Percentiles rank a stretch among this genome's conserved stretches.
These are phyloP conservation scores for Metschnikowia shivogae DNA, from an alignment of 805 yeast genomes.

Conservation along the genomic window DNA sequence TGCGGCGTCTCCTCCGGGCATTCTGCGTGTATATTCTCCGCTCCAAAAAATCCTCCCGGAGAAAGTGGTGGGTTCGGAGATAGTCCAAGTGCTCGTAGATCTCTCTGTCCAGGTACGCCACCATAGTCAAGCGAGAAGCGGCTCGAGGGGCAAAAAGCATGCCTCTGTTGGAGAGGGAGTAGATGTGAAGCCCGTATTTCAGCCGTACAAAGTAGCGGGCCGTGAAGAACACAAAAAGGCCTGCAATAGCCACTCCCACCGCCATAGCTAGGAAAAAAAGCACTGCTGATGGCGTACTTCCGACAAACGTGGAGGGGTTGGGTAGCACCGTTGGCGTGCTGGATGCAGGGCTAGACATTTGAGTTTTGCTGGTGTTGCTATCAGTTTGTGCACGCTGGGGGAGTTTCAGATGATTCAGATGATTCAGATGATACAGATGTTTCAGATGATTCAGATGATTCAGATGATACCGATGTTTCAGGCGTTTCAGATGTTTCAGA, in stretches of 20 bases:
- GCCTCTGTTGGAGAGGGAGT: conserved; percentile 31
- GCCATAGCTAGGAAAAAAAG: conserved; percentile 61
- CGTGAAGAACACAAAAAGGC: conserved; percentile 56
- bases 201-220: conserved; percentile 56
- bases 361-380: too few species aligned
- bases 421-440: too few species aligned
- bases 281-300: conserved; percentile 57
- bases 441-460: too few species aligned
- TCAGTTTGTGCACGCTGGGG: too few species aligned
- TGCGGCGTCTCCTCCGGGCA: conserved; percentile 16
- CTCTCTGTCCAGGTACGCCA: conserved; percentile 22
- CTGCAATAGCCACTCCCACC: conserved; percentile 56
- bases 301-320: conserved; percentile 28
- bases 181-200: conserved; percentile 49
- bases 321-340: background rate
- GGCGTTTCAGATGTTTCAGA: too few species aligned
- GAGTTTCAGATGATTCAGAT: too few species aligned
- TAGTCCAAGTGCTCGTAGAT: conserved; percentile 35
- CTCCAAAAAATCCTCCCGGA: conserved; percentile 30
- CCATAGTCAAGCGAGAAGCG: conserved; percentile 7
- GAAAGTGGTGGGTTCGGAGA: conserved; percentile 29
- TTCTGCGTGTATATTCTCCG: conserved; percentile 19
- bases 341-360: background rate
- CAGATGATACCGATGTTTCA: too few species aligned
- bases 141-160: conserved; percentile 15